Conservation (phyloP, 1,139 yeast genomes). For the Nakaseomyces kungkrabaensis region DNA sequence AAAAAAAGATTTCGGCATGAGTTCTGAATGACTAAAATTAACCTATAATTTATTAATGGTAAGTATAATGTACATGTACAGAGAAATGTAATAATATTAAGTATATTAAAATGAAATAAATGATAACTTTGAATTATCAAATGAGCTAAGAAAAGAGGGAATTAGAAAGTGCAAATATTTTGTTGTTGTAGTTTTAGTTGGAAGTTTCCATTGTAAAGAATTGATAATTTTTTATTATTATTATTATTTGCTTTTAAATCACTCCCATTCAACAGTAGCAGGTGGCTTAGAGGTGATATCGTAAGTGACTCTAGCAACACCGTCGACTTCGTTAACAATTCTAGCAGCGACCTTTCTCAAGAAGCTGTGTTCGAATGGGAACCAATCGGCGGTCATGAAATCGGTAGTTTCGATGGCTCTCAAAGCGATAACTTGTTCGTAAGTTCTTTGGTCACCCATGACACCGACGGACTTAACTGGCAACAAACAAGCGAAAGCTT, state of each 20-base stretch:
- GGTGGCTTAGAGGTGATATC: slow-evolving; percentile 99
- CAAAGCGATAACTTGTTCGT: slow-evolving; percentile 97
- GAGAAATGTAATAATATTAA: slow-evolving; percentile 1
- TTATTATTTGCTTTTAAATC: not conserved
- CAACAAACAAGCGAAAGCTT: slow-evolving; percentile 92
- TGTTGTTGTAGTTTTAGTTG: not conserved
- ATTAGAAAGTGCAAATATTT: not conserved
- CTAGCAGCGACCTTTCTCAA: slow-evolving; percentile 89
- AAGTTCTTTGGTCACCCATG: slow-evolving; percentile 98
- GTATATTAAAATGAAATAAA: not conserved
- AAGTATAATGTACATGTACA: slow-evolving; percentile 1
- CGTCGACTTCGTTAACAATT: slow-evolving; percentile 96
- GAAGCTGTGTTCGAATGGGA: slow-evolving; percentile 83
- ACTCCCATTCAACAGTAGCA: slow-evolving; percentile 99
- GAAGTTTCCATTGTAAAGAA: not conserved
- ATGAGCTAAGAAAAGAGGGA: not conserved
- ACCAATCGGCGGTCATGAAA: slow-evolving; percentile 99
- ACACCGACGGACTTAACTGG: slow-evolving; percentile 99
- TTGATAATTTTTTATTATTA: not conserved
- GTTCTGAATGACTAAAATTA: not conserved
- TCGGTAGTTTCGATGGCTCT: slow-evolving; percentile 97
- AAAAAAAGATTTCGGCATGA: not conserved
- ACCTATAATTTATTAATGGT: not conserved
- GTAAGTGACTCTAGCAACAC: slow-evolving; percentile 97
- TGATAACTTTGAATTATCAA: not conserved